Evolutionary conservation across 768 basidiomycete genomes (phyloP), one percentile per base, ranked within the genome.

Genomic region (Mycena vitilis): DNA sequence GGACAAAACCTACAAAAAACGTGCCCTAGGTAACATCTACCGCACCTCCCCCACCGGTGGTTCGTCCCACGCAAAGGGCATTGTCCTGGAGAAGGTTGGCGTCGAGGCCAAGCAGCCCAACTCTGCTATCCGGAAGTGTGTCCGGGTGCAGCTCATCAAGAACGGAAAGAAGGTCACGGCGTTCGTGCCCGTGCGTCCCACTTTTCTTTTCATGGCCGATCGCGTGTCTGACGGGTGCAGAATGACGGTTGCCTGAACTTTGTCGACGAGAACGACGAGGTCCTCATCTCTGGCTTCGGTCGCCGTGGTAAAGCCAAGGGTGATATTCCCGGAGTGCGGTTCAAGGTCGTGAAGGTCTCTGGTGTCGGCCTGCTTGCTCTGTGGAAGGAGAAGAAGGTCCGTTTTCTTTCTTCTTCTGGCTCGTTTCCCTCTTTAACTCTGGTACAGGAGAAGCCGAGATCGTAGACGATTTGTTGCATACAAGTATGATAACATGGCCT

Each of bases 91-190:
- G 86, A 99, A 99, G 87, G 96, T 99, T 78, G 98, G 98, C 80
- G 97, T 99, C 72, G 98, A 99, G 86, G 97, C 98, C 80, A 99
- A 99, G 85, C 98, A 99, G 83, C 98, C 98, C 85, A 99, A 99
- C 89, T 99, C 98, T 80, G 98, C 98, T 81, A 99, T 99, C 83
- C 96, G 98, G 83, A 99, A 99, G 83, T 99, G 98, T 87, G 98
- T 99, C 74, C 95, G 98, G 86, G 98, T 99, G 71, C 98, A 99
- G 78, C 88, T 99, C 75, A 99, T 99, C 83, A 99, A 99, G 90
- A 99, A 99, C 86, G 98, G 98, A 74, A 99, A 99, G 92, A 99
- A 99, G 82, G 97, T 99, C 80, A 99, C 97, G 71, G 98, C 98
- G 78, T 99, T 99, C 91, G 98, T 99, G 47, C 97, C 97, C 70